Evolutionary conservation across 2,329 filamentous ascomycete genomes (phyloP).

Genomic region (Stromatinia cepivora): DNA sequence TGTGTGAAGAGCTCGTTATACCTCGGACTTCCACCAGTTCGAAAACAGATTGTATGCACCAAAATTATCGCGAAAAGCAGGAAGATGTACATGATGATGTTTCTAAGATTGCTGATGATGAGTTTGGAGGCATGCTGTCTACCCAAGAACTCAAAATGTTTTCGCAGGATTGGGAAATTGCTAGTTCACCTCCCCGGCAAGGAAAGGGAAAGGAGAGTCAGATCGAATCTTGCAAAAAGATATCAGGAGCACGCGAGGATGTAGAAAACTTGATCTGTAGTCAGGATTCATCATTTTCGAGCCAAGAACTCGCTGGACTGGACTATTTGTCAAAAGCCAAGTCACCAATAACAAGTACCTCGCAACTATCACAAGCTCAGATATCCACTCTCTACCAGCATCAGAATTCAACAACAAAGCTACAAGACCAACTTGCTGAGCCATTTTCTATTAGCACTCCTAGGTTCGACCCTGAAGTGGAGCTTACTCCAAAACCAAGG

Average conservation of each 20-base stretch:
- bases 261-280: neutral
- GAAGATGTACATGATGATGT: neutral
- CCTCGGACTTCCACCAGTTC: neutral
- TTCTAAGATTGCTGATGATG: constrained; percentile 2
- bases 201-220: neutral
- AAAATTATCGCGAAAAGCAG: neutral
- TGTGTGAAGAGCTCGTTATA: constrained; percentile 45
- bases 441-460: neutral
- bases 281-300: neutral
- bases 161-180: constrained; percentile 49
- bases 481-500: constrained; percentile 9
- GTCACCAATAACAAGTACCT: neutral
- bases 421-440: neutral
- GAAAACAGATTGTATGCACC: neutral
- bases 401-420: neutral
- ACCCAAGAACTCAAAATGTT: constrained; percentile 52
- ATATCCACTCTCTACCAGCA: neutral
- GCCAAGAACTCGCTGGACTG: neutral
- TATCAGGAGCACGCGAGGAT: neutral
- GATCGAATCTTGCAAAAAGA: neutral
- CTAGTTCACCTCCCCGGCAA: neutral
- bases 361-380: neutral
- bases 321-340: neutral
- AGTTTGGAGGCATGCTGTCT: constrained; percentile 30
- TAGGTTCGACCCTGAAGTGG: neutral